Evolutionary conservation across 768 basidiomycete genomes (phyloP), one percentile per base, ranked within the genome.

Genomic region (Leucosporidium scottii): DNA sequence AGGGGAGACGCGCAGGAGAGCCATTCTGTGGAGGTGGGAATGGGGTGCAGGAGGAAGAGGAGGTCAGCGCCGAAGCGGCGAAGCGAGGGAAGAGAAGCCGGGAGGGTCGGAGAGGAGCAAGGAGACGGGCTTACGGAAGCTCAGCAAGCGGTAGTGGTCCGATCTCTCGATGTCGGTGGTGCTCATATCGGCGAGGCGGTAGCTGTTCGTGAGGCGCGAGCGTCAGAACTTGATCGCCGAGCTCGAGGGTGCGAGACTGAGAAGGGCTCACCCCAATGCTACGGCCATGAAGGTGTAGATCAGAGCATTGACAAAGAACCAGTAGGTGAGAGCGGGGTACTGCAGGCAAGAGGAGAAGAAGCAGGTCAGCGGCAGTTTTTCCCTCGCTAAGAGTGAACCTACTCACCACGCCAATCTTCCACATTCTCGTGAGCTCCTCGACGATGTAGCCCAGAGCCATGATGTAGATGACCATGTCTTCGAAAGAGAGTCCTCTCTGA

Each of bases 61-160:
- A 10, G 10, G 5, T 34, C 34, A 34, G 34, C 34, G 73, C 55
- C 0, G 75, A 55, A n/a, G n/a, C n/a, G n/a, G n/a, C n/a, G n/a
- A n/a, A n/a, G n/a, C n/a, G n/a, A 76, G n/a, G 74, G 61, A 15
- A 76, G 66, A 1, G 75, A 73, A 0, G 74, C 65, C 3, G 75
- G 73, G 15, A 9, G 39, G 15, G 39, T 54, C 61, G 8, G 72
- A 73, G 21, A 73, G 63, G 61, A 62, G 70, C 20, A 56, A 21
- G 30, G 5, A 1, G 31, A 18, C 20, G 13, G 13, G 17, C 69
- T 27, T 3, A 70, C 74, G 71, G 71, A 76, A 76, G 13, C 68
- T 62, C 30, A 61, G 59, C 47, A 61, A 31, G 27, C 75, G 47
- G 59, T 66, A 75, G 0, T 20, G 31, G 12, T 39, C 58, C 23